phyloP scores from a whole-genome alignment of 2,329 filamentous ascomycete genomes.

The Paraphoma chrysanthemicola region DNA sequence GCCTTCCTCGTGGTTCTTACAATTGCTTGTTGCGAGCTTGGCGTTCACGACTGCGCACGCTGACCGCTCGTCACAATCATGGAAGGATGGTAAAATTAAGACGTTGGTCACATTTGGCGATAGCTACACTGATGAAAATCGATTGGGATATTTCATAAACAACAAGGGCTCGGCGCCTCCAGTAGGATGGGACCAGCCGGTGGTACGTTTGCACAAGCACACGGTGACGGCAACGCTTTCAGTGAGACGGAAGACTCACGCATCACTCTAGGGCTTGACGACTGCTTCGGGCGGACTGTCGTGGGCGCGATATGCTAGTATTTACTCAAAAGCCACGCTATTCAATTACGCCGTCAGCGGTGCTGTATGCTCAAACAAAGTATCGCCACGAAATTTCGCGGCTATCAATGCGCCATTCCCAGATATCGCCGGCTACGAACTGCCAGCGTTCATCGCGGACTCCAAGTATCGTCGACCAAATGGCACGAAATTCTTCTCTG shows the following conservation, averaged over 20 bases:
- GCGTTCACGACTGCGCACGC: conserved; percentile 24
- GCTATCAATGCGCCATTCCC: conserved; percentile 65
- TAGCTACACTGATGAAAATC: conserved; percentile 77
- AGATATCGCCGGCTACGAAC: conserved; percentile 56
- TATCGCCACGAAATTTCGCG: conserved; percentile 64
- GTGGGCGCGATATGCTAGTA: conserved; percentile 73
- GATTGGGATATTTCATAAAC: conserved; percentile 67
- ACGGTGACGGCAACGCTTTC: background rate
- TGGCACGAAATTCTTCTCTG: conserved; percentile 52
- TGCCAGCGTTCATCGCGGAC: conserved; percentile 58
- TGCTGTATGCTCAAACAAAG: conserved; percentile 74
- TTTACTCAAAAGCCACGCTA: conserved; percentile 62
- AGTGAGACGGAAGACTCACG: background rate
- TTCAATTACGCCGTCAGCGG: conserved; percentile 77
- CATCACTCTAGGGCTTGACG: conserved; percentile 47
- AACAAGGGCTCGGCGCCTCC: conserved; percentile 67
- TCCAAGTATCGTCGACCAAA: conserved; percentile 39
- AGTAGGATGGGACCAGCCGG: conserved; percentile 61
- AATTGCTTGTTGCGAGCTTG: conserved; percentile 27
- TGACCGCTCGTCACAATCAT: conserved; percentile 23
- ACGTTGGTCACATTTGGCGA: conserved; percentile 76
- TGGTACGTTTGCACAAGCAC: conserved; percentile 40
- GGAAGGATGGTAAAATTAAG: conserved; percentile 60
- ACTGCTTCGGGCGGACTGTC: conserved; percentile 71
- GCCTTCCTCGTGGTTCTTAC: conserved; percentile 22